Evolutionary conservation across 2,329 filamentous ascomycete genomes (phyloP).

Genomic region (Piedraia hortae): DNA sequence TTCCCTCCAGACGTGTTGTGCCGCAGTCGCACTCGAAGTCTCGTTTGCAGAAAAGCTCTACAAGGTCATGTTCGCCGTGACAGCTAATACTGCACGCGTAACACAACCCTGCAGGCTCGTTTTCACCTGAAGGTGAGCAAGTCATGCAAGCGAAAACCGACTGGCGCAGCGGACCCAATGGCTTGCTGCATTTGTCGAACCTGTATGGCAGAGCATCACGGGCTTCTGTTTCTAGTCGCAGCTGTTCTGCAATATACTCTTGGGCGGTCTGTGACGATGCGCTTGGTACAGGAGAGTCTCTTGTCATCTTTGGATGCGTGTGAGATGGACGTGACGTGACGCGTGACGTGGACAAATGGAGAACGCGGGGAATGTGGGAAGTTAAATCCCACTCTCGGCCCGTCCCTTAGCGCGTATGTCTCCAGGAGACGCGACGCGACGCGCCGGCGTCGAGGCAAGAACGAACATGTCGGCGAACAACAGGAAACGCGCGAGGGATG

Average conservation of each 20-base stretch:
- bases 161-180: slow-evolving; percentile 69
- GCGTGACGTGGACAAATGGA: neutral
- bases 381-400: no score
- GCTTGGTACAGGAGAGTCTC: slow-evolving; percentile 9
- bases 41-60: slow-evolving; percentile 87
- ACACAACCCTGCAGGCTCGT: slow-evolving; percentile 59
- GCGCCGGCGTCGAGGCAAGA: no score
- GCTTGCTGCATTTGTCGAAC: slow-evolving; percentile 76
- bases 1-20: slow-evolving; percentile 39
- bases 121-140: slow-evolving; percentile 57
- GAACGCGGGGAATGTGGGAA: no score
- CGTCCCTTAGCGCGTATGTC: no score
- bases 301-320: no score
- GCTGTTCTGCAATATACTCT: slow-evolving; percentile 61
- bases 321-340: slow-evolving; percentile 5
- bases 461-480: slow-evolving; percentile 71
- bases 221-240: slow-evolving; percentile 78
- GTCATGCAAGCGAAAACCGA: slow-evolving; percentile 79
- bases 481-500: slow-evolving; percentile 38
- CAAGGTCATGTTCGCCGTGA: slow-evolving; percentile 79
- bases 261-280: slow-evolving; percentile 27
- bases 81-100: slow-evolving; percentile 94
- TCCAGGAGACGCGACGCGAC: no score
- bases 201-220: slow-evolving; percentile 87
- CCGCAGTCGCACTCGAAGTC: slow-evolving; percentile 94